Conservation (phyloP, 2,329 filamentous ascomycete genomes). For the Alternaria incomplexa region DNA sequence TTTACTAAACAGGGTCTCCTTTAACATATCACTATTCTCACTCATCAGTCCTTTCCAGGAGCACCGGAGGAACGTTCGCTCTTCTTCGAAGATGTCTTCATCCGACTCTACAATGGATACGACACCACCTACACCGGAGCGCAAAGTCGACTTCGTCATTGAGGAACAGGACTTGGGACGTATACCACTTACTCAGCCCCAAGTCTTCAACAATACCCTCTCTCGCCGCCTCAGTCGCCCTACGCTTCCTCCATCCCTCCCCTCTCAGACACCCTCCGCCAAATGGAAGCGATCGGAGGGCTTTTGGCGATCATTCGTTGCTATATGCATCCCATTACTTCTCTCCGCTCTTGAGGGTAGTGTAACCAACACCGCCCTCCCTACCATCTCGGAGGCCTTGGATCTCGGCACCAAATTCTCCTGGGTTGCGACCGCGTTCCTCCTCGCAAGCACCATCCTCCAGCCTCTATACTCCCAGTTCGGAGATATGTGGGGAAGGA, state of each 20-base stretch:
- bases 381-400: slow-evolving; percentile 45
- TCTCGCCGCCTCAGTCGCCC: slow-evolving; percentile 1
- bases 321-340: slow-evolving; percentile 30
- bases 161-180: not conserved
- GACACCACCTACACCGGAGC: not conserved
- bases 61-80: not conserved
- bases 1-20: not conserved
- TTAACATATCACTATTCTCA: not conserved
- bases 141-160: not conserved
- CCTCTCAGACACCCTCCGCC: slow-evolving; percentile 2
- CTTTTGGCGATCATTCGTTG: slow-evolving; percentile 40
- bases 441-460: slow-evolving; percentile 49
- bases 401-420: slow-evolving; percentile 31
- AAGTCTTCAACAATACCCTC: not conserved
- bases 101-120: not conserved
- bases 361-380: slow-evolving; percentile 51
- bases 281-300: slow-evolving; percentile 27
- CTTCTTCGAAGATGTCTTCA: not conserved
- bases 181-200: not conserved
- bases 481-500: slow-evolving; percentile 61
- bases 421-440: slow-evolving; percentile 36
- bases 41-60: not conserved
- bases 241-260: slow-evolving; percentile 7
- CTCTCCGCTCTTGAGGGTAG: slow-evolving; percentile 45
- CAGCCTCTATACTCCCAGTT: slow-evolving; percentile 61